Evolutionary conservation across 495 filamentous ascomycete species (phyloP).

Genomic region (Pyrenula aspistea): DNA sequence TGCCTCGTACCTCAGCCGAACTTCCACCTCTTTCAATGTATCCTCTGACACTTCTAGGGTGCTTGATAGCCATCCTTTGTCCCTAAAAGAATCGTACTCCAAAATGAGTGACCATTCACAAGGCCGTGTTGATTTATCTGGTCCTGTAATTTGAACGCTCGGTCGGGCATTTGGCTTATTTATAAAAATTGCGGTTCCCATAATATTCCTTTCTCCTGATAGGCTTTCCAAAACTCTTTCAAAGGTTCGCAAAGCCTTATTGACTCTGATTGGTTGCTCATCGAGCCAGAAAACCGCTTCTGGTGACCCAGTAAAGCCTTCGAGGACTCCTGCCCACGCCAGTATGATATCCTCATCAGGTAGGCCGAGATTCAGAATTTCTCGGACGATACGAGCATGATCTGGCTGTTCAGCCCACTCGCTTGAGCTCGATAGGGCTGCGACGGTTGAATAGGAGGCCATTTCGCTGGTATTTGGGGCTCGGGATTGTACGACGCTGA

Average conservation of each 20-base stretch:
- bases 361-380: not conserved
- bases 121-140: not conserved
- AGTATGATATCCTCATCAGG: not conserved
- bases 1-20: not conserved
- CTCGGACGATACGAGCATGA: not conserved
- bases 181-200: not conserved
- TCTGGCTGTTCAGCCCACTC: too few relatives aligned
- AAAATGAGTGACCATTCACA: not conserved
- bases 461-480: not conserved
- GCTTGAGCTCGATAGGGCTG: not conserved
- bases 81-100: not conserved
- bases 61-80: not conserved
- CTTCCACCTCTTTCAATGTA: not conserved
- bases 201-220: not conserved
- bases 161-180: not conserved
- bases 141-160: not conserved
- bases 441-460: not conserved
- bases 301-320: conserved; percentile 3
- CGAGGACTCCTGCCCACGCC: conserved; percentile 1
- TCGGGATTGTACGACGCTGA: too few relatives aligned
- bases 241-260: not conserved
- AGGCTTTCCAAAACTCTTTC: conserved; percentile 1
- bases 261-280: conserved; percentile 4
- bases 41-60: not conserved
- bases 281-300: conserved; percentile 6